These are phyloP conservation scores for Pholiota molesta DNA, from an alignment of 768 basidiomycete genomes.

Conservation along the genomic window DNA sequence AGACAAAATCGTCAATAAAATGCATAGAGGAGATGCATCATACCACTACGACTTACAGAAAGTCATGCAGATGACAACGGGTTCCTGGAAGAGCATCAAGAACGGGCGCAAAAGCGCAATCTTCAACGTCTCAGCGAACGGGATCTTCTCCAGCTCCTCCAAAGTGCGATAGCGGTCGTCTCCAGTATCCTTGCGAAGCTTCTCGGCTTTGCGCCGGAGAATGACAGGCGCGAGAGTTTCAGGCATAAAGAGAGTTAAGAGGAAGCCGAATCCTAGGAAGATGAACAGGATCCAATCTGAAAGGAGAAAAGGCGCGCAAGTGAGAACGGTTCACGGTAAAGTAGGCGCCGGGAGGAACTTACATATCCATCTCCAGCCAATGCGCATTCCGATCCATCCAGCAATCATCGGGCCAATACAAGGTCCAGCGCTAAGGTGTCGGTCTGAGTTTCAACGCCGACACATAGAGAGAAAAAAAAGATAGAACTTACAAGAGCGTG, in stretches of 20 bases:
- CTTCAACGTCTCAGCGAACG: conserved; percentile 35
- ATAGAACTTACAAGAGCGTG: conserved; percentile 42
- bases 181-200: conserved; percentile 42
- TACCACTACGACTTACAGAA: conserved; percentile 32
- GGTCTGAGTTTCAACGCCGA: background rate
- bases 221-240: conserved; percentile 54
- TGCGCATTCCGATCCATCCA: conserved; percentile 46
- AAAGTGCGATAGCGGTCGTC: conserved; percentile 36
- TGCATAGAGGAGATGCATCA: background rate
- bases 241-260: conserved; percentile 46
- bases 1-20: background rate
- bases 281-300: conserved; percentile 49
- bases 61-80: conserved; percentile 46
- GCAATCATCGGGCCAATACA: conserved; percentile 54
- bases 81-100: conserved; percentile 45
- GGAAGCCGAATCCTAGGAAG: conserved; percentile 38
- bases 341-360: conserved; percentile 11
- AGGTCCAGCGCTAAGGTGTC: conserved; percentile 40
- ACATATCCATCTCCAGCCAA: conserved; percentile 53
- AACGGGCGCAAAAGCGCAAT: conserved; percentile 42
- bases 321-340: background rate
- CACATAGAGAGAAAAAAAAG: background rate
- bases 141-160: conserved; percentile 40
- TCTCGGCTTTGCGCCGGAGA: conserved; percentile 43
- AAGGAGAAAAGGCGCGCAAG: background rate